These are phyloP conservation scores for Physaria fendleri DNA, from an alignment of 345 rosid genomes.

Conservation along the genomic window DNA sequence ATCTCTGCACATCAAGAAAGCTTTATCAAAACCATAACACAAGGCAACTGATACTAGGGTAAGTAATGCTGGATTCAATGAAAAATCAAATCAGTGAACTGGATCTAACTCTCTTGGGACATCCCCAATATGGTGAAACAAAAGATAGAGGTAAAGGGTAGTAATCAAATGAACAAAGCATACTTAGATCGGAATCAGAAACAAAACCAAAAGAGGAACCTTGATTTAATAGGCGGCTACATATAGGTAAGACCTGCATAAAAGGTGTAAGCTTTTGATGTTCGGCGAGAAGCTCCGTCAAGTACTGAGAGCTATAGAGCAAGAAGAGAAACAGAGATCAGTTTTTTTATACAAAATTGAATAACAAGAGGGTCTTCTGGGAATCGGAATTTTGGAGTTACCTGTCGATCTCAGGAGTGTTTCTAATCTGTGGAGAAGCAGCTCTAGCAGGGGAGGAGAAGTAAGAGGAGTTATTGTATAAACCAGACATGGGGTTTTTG, in stretches of 20 bases:
- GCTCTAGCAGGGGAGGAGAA: constrained; percentile 96
- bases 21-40: constrained; percentile 2
- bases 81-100: not conserved
- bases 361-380: too few species aligned
- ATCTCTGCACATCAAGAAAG: constrained; percentile 53
- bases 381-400: not conserved
- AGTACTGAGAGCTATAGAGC: constrained; percentile 57
- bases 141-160: not conserved
- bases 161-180: too few species aligned
- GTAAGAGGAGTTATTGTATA: constrained; percentile 76
- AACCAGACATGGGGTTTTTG: constrained; percentile 69
- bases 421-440: constrained; percentile 97
- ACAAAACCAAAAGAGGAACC: constrained; percentile 39
- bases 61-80: not conserved
- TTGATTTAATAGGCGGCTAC: constrained; percentile 87
- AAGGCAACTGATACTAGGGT: not conserved
- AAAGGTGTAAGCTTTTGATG: constrained; percentile 98
- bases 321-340: constrained; percentile 5
- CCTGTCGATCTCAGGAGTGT: constrained; percentile 93
- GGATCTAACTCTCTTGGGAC: constrained; percentile 2
- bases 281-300: constrained; percentile 86
- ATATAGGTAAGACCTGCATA: constrained; percentile 77
- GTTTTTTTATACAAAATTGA: too few species aligned
- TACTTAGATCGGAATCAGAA: constrained; percentile 21
- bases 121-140: constrained; percentile 12